These are phyloP conservation scores for Alternaria triticimaculans DNA, from an alignment of 2,329 filamentous ascomycete genomes.

Conservation along the genomic window DNA sequence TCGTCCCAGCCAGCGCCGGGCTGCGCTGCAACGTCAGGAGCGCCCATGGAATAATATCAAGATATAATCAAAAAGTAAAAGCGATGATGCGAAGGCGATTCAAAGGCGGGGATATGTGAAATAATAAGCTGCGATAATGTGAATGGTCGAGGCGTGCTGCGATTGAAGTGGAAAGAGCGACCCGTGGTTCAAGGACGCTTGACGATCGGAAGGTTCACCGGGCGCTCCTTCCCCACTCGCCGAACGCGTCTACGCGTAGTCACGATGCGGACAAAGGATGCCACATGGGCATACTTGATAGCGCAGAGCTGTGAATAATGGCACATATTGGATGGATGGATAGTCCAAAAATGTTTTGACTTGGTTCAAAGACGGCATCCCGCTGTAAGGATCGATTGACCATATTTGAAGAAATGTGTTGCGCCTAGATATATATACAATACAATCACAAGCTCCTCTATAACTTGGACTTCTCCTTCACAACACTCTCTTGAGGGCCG, in stretches of 20 bases:
- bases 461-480: slow-evolving; percentile 48
- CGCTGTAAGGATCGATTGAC: not conserved
- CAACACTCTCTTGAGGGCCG: slow-evolving; percentile 51
- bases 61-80: not conserved
- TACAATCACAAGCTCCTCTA: slow-evolving; percentile 19
- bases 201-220: slow-evolving; percentile 13
- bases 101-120: not conserved
- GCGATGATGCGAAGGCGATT: not conserved
- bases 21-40: slow-evolving; percentile 18
- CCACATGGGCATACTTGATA: not conserved
- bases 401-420: not conserved
- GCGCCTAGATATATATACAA: slow-evolving; percentile 12
- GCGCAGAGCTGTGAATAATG: not conserved
- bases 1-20: slow-evolving; percentile 46
- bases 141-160: slow-evolving; percentile 3
- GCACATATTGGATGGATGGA: too few relatives aligned
- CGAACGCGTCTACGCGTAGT: slow-evolving; percentile 28
- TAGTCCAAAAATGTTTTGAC: too few relatives aligned
- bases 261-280: not conserved
- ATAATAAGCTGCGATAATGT: slow-evolving; percentile 6
- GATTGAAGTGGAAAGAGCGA: slow-evolving; percentile 11
- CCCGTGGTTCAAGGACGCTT: slow-evolving; percentile 8
- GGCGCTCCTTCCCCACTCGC: slow-evolving; percentile 8
- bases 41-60: slow-evolving; percentile 21
- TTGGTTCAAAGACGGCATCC: not conserved